A percentile compares a stretch with the other conserved stretches of the same genome.
These are phyloP conservation scores for Athelia sp. DNA, from an alignment of 1,284 basidiomycete genomes.

Conservation along the genomic window DNA sequence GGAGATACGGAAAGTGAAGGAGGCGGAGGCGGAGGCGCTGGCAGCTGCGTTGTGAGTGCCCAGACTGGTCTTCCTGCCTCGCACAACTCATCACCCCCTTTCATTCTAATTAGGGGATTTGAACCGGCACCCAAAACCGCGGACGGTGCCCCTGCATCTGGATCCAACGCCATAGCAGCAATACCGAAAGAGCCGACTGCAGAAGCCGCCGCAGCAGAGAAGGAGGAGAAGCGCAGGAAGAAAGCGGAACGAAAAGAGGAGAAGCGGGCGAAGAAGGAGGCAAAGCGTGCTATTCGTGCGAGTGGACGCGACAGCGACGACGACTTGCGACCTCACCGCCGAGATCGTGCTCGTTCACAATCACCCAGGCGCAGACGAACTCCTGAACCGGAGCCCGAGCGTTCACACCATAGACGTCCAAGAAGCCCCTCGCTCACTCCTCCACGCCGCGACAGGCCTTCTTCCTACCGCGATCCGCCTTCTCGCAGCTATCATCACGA, in stretches of 20 bases:
- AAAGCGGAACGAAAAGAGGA: slow-evolving; percentile 61
- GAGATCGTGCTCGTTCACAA: slow-evolving; percentile 35
- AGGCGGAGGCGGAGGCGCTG: slow-evolving; percentile 83
- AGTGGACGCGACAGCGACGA: slow-evolving; percentile 17
- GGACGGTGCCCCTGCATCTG: slow-evolving; percentile 20
- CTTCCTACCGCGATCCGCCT: neutral
- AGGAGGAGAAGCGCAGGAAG: slow-evolving; percentile 49
- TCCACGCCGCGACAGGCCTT: slow-evolving; percentile 15
- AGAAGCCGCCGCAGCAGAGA: slow-evolving; percentile 32
- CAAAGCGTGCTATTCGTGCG: slow-evolving; percentile 31
- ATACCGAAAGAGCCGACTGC: slow-evolving; percentile 18
- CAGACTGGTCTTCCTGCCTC: slow-evolving; percentile 1
- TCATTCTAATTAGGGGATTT: slow-evolving; percentile 47
- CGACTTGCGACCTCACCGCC: slow-evolving; percentile 18
- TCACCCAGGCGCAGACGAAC: slow-evolving; percentile 29
- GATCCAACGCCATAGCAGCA: slow-evolving; percentile 31
- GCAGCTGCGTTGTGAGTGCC: slow-evolving; percentile 66
- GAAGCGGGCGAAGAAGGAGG: slow-evolving; percentile 47
- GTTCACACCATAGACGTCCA: slow-evolving; percentile 11
- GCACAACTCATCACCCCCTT: neutral
- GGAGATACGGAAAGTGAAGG: slow-evolving; percentile 79
- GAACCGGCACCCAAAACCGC: slow-evolving; percentile 42
- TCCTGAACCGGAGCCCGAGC: slow-evolving; percentile 11
- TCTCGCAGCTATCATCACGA: slow-evolving; percentile 36
- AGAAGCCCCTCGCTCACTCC: slow-evolving; percentile 22